Evolutionary conservation across 2,329 filamentous ascomycete species (phyloP).

Genomic region (Fusarium graminum): DNA sequence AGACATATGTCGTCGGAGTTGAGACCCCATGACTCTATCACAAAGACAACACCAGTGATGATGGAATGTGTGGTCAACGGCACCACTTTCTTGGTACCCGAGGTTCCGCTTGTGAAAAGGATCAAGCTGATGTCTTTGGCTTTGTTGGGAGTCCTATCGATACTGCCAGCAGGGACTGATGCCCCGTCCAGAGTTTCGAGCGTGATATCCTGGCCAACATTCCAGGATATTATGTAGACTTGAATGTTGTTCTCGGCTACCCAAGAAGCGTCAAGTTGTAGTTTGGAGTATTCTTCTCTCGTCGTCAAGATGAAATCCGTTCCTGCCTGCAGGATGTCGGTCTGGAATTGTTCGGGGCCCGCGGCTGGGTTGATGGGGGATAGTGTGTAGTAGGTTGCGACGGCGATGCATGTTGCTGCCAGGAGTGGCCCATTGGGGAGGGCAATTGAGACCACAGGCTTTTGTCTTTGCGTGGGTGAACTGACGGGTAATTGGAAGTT

Average conservation of each 20-base stretch:
- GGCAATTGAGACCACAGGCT: conserved; percentile 1
- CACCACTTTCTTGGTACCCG: conserved; percentile 12
- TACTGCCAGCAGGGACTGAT: not conserved
- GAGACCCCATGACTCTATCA: conserved; percentile 25
- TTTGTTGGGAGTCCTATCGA: not conserved
- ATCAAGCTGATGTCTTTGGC: conserved; percentile 22
- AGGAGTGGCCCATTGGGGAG: conserved; percentile 6
- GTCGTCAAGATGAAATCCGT: conserved; percentile 14
- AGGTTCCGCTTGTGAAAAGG: conserved; percentile 14
- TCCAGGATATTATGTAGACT: conserved; percentile 9
- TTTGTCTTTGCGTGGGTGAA: rapidly evolving
- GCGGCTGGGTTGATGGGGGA: conserved; percentile 22
- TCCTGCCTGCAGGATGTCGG: conserved; percentile 15
- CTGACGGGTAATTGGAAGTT: not conserved
- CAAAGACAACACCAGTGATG: conserved; percentile 12
- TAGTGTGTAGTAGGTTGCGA: conserved; percentile 18
- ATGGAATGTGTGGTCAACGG: conserved; percentile 6
- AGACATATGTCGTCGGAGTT: not conserved
- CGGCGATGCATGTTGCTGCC: conserved; percentile 19
- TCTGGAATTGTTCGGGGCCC: conserved; percentile 15
- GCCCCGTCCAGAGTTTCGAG: conserved; percentile 3
- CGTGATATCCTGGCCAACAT: not conserved
- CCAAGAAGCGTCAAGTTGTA: conserved; percentile 1
- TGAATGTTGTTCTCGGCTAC: not conserved
- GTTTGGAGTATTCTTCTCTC: conserved; percentile 2